phyloP scores from a whole-genome alignment of 2,329 filamentous ascomycete species.

The Penicillium hesseltinei region DNA sequence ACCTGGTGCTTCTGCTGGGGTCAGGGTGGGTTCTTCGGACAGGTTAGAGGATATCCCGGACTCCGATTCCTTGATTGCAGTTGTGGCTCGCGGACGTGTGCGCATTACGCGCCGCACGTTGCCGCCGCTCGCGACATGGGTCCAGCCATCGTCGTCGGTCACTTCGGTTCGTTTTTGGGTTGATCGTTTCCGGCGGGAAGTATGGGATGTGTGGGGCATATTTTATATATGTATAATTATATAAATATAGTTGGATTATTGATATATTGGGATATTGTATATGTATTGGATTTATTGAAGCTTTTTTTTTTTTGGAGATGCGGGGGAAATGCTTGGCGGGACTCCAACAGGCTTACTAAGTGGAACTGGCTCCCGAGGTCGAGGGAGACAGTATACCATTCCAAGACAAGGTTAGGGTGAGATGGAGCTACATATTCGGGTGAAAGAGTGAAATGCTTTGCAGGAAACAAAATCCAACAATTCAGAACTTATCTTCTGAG shows the following conservation, averaged over 20 bases:
- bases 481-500: neutral
- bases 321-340: conserved; percentile 9
- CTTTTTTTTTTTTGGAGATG: conserved; percentile 11
- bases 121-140: conserved; percentile 39
- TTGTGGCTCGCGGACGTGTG: conserved; percentile 3
- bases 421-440: neutral
- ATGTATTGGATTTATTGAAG: neutral
- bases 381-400: neutral
- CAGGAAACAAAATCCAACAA: neutral
- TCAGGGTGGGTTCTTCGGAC: conserved; percentile 15
- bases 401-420: neutral
- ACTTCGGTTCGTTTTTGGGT: conserved; percentile 38
- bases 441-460: neutral
- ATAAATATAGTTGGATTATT: neutral
- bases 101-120: conserved; percentile 29
- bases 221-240: conserved; percentile 4
- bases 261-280: no score
- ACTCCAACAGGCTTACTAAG: neutral
- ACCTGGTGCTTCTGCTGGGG: conserved; percentile 39
- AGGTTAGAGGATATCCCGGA: neutral
- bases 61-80: neutral
- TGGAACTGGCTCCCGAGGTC: neutral
- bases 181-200: conserved; percentile 28
- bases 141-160: conserved; percentile 45
- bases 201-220: conserved; percentile 39